Evolutionary conservation across 1,284 basidiomycete species (phyloP).

Genomic region (Trichosporon coremiiforme): DNA sequence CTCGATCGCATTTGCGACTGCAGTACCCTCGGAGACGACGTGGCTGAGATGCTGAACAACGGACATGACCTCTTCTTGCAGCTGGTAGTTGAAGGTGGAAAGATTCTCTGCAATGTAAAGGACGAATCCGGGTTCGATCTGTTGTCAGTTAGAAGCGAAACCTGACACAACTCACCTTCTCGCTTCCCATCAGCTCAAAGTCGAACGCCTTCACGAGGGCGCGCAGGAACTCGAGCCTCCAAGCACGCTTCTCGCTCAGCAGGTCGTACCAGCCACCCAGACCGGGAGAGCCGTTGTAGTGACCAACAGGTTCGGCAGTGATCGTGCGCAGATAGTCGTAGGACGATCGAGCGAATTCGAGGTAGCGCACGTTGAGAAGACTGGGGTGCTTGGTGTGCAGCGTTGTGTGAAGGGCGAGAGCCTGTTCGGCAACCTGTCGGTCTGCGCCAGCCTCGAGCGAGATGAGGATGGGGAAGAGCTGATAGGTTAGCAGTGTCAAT

Average conservation of each 20-base stretch:
- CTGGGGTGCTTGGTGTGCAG: slow-evolving; percentile 88
- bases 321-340: slow-evolving; percentile 79
- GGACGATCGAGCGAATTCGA: slow-evolving; percentile 73
- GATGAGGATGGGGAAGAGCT: slow-evolving; percentile 91
- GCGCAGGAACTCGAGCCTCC: slow-evolving; percentile 82
- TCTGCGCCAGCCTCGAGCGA: slow-evolving; percentile 84
- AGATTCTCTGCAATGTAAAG: slow-evolving; percentile 95
- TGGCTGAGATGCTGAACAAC: slow-evolving; percentile 81
- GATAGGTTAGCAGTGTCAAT: slow-evolving; percentile 12
- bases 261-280: slow-evolving; percentile 88
- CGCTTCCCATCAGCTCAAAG: slow-evolving; percentile 58
- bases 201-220: slow-evolving; percentile 79
- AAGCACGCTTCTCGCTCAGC: slow-evolving; percentile 81
- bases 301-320: slow-evolving; percentile 48
- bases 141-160: slow-evolving; percentile 19
- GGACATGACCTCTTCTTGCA: slow-evolving; percentile 85
- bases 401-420: slow-evolving; percentile 75
- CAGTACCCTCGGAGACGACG: slow-evolving; percentile 79
- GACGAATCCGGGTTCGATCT: slow-evolving; percentile 78
- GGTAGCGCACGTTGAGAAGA: slow-evolving; percentile 80
- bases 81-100: slow-evolving; percentile 87
- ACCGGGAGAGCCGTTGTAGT: slow-evolving; percentile 61
- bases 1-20: slow-evolving; percentile 62
- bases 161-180: slow-evolving; percentile 54
- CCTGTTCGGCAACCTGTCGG: slow-evolving; percentile 67